Evolutionary conservation across 352 stramenopile genomes (phyloP), one percentile per base, ranked within the genome.

Genomic region (Aphanomyces cochlioides): DNA sequence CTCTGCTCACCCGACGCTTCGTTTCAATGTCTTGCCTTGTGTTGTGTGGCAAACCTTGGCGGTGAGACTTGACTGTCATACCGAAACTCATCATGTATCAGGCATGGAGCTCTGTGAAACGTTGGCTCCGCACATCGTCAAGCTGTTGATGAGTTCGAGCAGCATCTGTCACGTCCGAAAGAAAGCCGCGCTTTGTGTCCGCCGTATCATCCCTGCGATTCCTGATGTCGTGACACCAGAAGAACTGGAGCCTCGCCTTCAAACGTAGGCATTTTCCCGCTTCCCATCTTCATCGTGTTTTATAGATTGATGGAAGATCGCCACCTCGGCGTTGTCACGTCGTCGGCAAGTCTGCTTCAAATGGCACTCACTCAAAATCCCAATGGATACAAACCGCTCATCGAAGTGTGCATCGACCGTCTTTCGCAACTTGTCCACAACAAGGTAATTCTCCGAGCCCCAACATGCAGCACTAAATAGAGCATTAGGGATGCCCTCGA

Each of bases 101-200:
- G 67, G 96, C 39, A 84, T 87, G 45, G 94, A 99, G 71, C 82
- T 99, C 15, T 96, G 96, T 70, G 95, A 98, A 74, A 88, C 93
- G 3, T 83, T 99, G 53, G 87, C 96, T 12, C 81, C 89, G 0
- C 96, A 99, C 69, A 93, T 99, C 43, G 89, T 97, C 45, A 81
- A 90, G 19, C 81, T 98, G 60, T 80, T 99, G 63, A 89, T 96
- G 66, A 95, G 89, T 47, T 93, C 92, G 39, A 85, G 82, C 40
- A 97, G 93, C 53, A 97, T 96, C 57, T 84, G 93, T 1, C 84
- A 96, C 54, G 96, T 99, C 17, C 95, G 96, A 67, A 99, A 99
- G 85, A 99, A 99, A 82, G 95, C 96, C 0, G 96, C 96, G 37
- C 75, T 99, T 21, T 98, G 95, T 79, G 78, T 98, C 7, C 79